Evolutionary conservation across 768 basidiomycete species (phyloP), one percentile per base, ranked within the genome.

Genomic region (Dentipellis sp.): DNA sequence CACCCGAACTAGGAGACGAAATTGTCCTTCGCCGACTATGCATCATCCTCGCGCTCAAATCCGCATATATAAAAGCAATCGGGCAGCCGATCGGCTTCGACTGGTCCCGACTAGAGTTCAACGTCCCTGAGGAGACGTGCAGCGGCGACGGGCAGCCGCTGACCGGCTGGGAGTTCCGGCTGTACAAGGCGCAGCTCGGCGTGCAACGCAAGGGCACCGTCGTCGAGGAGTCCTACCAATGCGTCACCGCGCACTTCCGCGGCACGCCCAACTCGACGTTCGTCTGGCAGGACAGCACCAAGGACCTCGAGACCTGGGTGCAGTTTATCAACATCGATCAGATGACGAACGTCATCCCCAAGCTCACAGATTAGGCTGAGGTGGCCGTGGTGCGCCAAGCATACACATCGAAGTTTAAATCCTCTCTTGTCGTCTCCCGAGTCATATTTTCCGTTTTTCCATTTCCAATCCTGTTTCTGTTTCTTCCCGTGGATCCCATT

Each of bases 311-410:
- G 64, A 79, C 77, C 36, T 90, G 88, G 87, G 86, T 91, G 12
- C 88, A 91, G 70, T 91, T 90, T 62, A 82, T 91, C 63, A 86
- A 83, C 58, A 82, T 90, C 56, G 86, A 90, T 70, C 84, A 89
- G 69, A 80, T 91, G 74, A 74, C 88, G 66, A 86, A 86, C 63
- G 87, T 90, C 58, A 79, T 87, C 16, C 82, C 83, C 17, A 90
- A 89, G 68, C 70, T 90, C 54, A 79, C 77, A 46, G 86, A 87
- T n/a, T 80, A 21, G 40, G 19, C 23, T 14, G 16, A n/a, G n/a
- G n/a, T n/a, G n/a, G n/a, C n/a, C n/a, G n/a, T n/a, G n/a, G n/a
- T n/a, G n/a, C n/a, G n/a, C n/a, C n/a, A n/a, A n/a, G n/a, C n/a
- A n/a, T n/a, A n/a, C n/a, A 29, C 29, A 29, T 29, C 29, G 29